Evolutionary conservation across 495 filamentous ascomycete genomes (phyloP).

Genomic region (Recurvomyces mirabilis): DNA sequence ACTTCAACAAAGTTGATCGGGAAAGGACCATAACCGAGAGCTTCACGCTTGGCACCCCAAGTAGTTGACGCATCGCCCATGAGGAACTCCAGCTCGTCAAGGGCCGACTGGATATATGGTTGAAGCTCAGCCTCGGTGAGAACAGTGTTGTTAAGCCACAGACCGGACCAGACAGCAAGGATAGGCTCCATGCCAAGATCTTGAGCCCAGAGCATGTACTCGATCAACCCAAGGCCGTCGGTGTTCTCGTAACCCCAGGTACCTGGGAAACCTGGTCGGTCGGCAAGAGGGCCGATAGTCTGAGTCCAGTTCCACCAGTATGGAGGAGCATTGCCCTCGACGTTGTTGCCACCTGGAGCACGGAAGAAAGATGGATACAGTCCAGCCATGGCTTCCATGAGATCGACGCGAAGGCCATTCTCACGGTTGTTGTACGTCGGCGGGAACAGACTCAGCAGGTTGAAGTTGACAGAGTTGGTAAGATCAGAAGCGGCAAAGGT

Average conservation of each 20-base stretch:
- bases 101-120: slow-evolving; percentile 46
- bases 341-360: slow-evolving; percentile 27
- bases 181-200: slow-evolving; percentile 29
- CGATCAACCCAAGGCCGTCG: slow-evolving; percentile 28
- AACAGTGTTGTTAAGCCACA: slow-evolving; percentile 22
- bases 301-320: slow-evolving; percentile 31
- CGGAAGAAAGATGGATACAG: slow-evolving; percentile 24
- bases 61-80: slow-evolving; percentile 42
- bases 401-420: slow-evolving; percentile 27
- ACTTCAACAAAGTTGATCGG: slow-evolving; percentile 30
- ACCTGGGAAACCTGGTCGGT: slow-evolving; percentile 27
- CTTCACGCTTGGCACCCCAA: slow-evolving; percentile 47
- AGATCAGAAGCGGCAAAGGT: slow-evolving; percentile 28
- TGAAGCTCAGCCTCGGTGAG: slow-evolving; percentile 27
- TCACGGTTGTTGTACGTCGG: slow-evolving; percentile 30
- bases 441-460: slow-evolving; percentile 30
- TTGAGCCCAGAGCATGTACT: slow-evolving; percentile 29
- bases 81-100: slow-evolving; percentile 59
- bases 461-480: slow-evolving; percentile 25
- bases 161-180: slow-evolving; percentile 27
- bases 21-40: slow-evolving; percentile 49
- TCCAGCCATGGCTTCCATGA: slow-evolving; percentile 28
- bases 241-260: slow-evolving; percentile 32
- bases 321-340: slow-evolving; percentile 27
- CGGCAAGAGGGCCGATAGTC: slow-evolving; percentile 28